phyloP scores from a whole-genome alignment of 306 rosid species.

The Acmispon strigosus region DNA sequence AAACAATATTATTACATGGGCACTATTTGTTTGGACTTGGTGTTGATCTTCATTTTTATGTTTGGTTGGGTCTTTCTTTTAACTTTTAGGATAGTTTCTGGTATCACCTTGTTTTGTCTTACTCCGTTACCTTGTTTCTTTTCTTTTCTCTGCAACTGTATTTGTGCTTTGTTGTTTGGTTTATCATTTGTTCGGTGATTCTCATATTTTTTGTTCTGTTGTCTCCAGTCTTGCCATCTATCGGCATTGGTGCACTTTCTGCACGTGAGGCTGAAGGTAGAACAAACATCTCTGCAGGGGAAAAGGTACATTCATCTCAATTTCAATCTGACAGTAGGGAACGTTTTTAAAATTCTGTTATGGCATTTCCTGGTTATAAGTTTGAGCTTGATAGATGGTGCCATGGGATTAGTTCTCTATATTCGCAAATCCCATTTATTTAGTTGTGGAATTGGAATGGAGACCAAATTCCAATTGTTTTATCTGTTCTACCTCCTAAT shows the following conservation, averaged over 20 bases:
- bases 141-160: background rate
- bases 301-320: conserved; percentile 61
- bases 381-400: background rate
- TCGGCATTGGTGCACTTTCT: conserved; percentile 87
- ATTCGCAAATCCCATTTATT: background rate
- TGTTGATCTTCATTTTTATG: conserved; percentile 1
- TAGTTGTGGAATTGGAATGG: background rate
- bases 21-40: background rate
- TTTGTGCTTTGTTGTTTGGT: conserved; percentile 5
- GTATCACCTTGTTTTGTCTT: background rate
- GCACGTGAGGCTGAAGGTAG: conserved; percentile 97
- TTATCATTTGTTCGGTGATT: background rate
- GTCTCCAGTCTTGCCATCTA: conserved; percentile 86
- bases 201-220: conserved; percentile 25
- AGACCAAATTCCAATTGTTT: background rate
- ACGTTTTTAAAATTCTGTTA: background rate
- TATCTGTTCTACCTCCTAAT: conserved; percentile 4
- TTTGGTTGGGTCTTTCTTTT: background rate
- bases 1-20: conserved; percentile 2
- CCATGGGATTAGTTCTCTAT: background rate
- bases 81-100: conserved; percentile 6
- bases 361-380: conserved; percentile 18
- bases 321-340: background rate
- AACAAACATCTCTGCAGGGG: conserved; percentile 81
- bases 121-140: background rate